These are phyloP conservation scores for Verticillium klebahnii DNA, from an alignment of 2,329 filamentous ascomycete species.

Conservation along the genomic window DNA sequence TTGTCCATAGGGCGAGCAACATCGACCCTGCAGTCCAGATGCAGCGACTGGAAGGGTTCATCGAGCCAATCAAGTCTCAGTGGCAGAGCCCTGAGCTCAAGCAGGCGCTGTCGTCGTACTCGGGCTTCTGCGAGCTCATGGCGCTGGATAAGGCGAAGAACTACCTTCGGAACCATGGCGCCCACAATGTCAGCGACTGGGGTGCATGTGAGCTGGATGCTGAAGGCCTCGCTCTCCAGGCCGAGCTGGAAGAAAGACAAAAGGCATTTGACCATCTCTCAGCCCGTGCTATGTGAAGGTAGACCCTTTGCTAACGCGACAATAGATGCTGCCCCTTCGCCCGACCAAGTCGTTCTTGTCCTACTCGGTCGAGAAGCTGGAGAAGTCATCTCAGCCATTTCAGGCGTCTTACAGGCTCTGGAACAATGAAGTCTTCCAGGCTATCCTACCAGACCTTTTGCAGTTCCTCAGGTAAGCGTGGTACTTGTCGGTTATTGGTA, in stretches of 20 bases:
- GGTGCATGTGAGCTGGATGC: slow-evolving; percentile 69
- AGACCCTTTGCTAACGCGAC: not conserved
- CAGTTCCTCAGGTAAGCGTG: slow-evolving; percentile 65
- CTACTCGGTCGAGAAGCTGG: slow-evolving; percentile 85
- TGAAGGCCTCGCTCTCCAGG: slow-evolving; percentile 75
- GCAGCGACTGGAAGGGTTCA: slow-evolving; percentile 68
- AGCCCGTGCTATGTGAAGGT: not conserved
- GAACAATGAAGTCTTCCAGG: slow-evolving; percentile 73
- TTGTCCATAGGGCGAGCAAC: slow-evolving; percentile 78
- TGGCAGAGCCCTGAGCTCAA: slow-evolving; percentile 73
- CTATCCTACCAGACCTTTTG: slow-evolving; percentile 80
- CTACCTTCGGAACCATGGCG: slow-evolving; percentile 69
- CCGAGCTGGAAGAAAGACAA: slow-evolving; percentile 70
- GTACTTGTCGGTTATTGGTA: not conserved
- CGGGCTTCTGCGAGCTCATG: slow-evolving; percentile 73
- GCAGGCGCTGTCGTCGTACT: slow-evolving; percentile 66
- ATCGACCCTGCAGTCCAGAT: slow-evolving; percentile 69
- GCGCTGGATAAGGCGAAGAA: slow-evolving; percentile 75
- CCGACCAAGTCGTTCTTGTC: slow-evolving; percentile 89
- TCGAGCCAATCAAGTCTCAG: slow-evolving; percentile 73
- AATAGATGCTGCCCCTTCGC: slow-evolving; percentile 68
- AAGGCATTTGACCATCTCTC: slow-evolving; percentile 40
- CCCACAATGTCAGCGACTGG: slow-evolving; percentile 80
- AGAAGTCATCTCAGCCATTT: slow-evolving; percentile 67
- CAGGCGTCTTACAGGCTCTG: slow-evolving; percentile 76